Evolutionary conservation across 148 eudicot species (phyloP).

Genomic region (Heliosperma pusillum): DNA sequence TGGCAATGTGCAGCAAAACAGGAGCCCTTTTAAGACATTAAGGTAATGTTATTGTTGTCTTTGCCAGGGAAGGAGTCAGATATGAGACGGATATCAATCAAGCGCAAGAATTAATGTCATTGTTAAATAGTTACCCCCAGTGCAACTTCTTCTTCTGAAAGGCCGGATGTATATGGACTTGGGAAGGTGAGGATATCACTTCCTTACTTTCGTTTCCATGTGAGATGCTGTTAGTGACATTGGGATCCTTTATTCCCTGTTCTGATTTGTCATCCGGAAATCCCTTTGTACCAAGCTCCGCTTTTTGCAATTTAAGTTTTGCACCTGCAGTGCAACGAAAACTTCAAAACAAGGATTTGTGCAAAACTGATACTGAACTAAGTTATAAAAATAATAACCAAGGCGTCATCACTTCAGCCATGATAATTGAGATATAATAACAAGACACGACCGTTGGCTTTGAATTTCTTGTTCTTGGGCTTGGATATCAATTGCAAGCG

Average conservation of each 20-base stretch:
- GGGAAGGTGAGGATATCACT: neutral
- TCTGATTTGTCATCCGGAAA: conserved; percentile 15
- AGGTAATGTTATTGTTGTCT: no score
- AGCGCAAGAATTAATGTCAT: neutral
- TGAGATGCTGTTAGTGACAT: conserved; percentile 15
- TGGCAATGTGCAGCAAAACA: neutral
- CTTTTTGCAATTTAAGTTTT: conserved; percentile 19
- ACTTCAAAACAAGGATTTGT: neutral
- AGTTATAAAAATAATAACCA: neutral
- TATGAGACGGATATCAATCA: neutral
- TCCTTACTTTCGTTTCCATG: conserved; percentile 2
- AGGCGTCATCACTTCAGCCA: neutral
- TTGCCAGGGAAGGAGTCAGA: neutral
- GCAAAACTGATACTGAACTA: neutral
- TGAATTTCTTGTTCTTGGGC: conserved; percentile 43
- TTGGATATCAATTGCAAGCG: conserved; percentile 60
- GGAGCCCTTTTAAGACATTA: neutral
- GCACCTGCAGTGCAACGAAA: conserved; percentile 12
- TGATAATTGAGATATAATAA: neutral
- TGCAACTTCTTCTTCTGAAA: conserved; percentile 53
- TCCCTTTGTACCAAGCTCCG: conserved; percentile 28
- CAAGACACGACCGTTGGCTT: conserved; percentile 49
- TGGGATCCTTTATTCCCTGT: conserved; percentile 22
- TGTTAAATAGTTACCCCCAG: conserved; percentile 48
- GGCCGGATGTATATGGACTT: conserved; percentile 25